These are phyloP conservation scores for Cordyceps farinosa DNA, from an alignment of 2,329 filamentous ascomycete genomes.

Conservation along the genomic window DNA sequence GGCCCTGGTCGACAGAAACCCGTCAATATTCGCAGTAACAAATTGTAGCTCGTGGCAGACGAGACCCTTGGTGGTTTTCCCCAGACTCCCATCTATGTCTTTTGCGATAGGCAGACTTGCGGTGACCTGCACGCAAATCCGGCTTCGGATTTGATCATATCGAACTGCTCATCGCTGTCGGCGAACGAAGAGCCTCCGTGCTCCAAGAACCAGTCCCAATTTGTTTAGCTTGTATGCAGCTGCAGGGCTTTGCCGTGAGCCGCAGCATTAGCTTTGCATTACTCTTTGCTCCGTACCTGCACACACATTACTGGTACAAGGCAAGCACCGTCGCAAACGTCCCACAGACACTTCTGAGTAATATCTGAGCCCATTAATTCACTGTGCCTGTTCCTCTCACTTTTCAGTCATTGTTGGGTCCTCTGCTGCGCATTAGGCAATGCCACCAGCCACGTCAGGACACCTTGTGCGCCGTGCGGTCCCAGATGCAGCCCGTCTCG, in stretches of 20 bases:
- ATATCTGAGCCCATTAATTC: slow-evolving; percentile 4
- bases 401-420: not conserved
- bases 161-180: slow-evolving; percentile 7
- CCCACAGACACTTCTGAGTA: slow-evolving; percentile 5
- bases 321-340: slow-evolving; percentile 12
- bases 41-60: not conserved
- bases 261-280: slow-evolving; percentile 9
- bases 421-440: not conserved
- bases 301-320: not conserved
- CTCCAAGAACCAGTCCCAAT: slow-evolving; percentile 8
- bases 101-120: not conserved
- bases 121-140: slow-evolving; percentile 14
- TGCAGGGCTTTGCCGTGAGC: slow-evolving; percentile 15
- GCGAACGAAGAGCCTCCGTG: not conserved
- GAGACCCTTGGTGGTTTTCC: not conserved
- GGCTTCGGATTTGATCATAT: slow-evolving; percentile 11
- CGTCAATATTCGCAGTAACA: not conserved
- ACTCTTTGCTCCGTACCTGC: slow-evolving; percentile 5
- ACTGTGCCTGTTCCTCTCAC: slow-evolving; percentile 1
- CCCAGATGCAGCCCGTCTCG: not conserved
- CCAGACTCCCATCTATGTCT: not conserved
- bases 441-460: slow-evolving; percentile 8
- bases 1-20: not conserved
- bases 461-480: not conserved
- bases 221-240: not conserved